A percentile compares a stretch with the other conserved stretches of the same genome.
These are phyloP conservation scores for Dothistroma septosporum DNA, from an alignment of 2,329 filamentous ascomycete genomes.

Conservation along the genomic window DNA sequence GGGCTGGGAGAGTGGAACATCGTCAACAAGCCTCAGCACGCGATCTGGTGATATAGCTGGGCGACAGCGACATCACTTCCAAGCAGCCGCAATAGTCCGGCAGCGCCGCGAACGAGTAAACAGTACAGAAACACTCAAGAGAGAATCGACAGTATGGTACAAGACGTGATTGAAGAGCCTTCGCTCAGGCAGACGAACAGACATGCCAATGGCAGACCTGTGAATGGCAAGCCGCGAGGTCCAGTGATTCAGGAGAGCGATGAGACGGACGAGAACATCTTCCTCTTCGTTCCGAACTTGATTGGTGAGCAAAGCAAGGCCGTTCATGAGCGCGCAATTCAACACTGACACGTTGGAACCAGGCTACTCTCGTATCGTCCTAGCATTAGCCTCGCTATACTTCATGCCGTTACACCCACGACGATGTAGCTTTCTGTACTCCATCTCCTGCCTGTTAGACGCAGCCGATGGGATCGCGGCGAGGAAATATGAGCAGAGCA, in stretches of 20 bases:
- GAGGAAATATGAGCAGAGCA: constrained; percentile 80
- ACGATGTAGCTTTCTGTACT: constrained; percentile 88
- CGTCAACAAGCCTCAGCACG: neutral
- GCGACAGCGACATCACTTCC: neutral
- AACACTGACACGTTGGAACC: constrained; percentile 4
- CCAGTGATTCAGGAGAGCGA: constrained; percentile 15
- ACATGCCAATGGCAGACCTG: constrained; percentile 17
- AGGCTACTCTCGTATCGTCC: constrained; percentile 51
- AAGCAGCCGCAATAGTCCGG: neutral
- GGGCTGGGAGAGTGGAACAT: neutral
- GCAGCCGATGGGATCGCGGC: constrained; percentile 94
- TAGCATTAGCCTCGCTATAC: constrained; percentile 84
- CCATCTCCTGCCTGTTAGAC: constrained; percentile 89
- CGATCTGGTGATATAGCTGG: neutral
- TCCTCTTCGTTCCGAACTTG: constrained; percentile 51
- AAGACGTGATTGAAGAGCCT: constrained; percentile 22
- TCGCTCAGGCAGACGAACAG: constrained; percentile 18
- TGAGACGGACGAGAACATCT: constrained; percentile 49
- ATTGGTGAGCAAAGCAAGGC: constrained; percentile 40
- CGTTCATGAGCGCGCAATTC: neutral
- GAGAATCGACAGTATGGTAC: constrained; percentile 18
- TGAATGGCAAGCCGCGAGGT: constrained; percentile 23
- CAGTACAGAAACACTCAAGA: neutral
- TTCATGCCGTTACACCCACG: constrained; percentile 99
- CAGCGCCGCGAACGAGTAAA: neutral